phyloP scores from a whole-genome alignment of 192 early-diverging fungal species.

The Phlyctochytrium planicorne region DNA sequence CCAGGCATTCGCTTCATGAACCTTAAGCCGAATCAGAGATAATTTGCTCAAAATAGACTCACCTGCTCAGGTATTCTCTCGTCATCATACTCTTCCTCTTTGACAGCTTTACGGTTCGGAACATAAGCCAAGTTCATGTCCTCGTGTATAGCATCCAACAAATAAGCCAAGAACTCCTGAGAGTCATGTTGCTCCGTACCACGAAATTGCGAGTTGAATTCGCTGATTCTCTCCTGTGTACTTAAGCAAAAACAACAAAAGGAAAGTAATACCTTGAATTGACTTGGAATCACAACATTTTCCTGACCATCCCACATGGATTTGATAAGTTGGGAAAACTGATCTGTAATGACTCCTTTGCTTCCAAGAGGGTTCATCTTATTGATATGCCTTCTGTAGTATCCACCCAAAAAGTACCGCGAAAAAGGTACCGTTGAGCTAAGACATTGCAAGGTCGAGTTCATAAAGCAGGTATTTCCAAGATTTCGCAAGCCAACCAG shows the following conservation, averaged over 20 bases:
- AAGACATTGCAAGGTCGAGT: conserved; percentile 85
- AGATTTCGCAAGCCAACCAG: conserved; percentile 72
- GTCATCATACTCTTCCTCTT: conserved; percentile 47
- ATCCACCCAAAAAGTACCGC: conserved; percentile 46
- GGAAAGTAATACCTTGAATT: conserved; percentile 52
- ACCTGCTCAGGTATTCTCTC: conserved; percentile 65
- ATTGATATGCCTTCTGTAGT: conserved; percentile 64
- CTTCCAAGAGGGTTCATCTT: conserved; percentile 68
- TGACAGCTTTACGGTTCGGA: conserved; percentile 43
- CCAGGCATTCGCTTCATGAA: conserved; percentile 60
- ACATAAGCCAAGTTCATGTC: conserved; percentile 73
- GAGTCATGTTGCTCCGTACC: conserved; percentile 95
- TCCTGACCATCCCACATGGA: conserved; percentile 83
- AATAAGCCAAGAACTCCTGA: conserved; percentile 90
- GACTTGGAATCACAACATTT: conserved; percentile 71
- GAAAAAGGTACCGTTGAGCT: conserved; percentile 65
- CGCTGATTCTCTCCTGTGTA: conserved; percentile 62
- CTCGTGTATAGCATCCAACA: conserved; percentile 91
- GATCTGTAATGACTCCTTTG: conserved; percentile 68
- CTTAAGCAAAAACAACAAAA: not conserved
- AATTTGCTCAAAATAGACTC: conserved; percentile 7
- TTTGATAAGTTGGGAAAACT: conserved; percentile 75
- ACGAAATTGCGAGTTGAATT: conserved; percentile 78
- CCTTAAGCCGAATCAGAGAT: not conserved
- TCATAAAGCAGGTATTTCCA: conserved; percentile 93